Evolutionary conservation across 1,284 basidiomycete genomes (phyloP), one percentile per base, ranked within the genome.

Genomic region (Cutaneotrichosporon arboriforme): DNA sequence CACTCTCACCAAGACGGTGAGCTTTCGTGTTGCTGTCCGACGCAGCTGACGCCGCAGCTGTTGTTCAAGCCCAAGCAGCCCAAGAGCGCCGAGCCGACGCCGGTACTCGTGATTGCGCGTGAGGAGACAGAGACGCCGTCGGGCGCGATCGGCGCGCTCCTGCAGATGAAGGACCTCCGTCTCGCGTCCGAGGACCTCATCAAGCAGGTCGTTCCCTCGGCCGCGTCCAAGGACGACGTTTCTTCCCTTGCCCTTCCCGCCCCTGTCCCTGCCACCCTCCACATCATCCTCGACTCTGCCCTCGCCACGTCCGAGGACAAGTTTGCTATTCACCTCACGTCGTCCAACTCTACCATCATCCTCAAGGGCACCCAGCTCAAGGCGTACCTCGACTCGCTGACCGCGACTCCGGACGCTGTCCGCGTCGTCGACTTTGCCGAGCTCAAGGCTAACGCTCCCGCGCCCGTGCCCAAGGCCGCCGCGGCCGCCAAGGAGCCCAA

Each of bases 141-240:
- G 1, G 80, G 77, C 4, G 81, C 84, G 9, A 81, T 96, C 58
- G 88, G 83, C 40, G 88, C 88, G 76, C 85, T 85, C 69, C 80
- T 97, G 58, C 84, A 84, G 67, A 76, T 96, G 74, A 94, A 96
- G 77, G 91, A 96, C 59, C 79, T 96, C 65, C 81, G 91, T 40
- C 76, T 94, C 50, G 92, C 90, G n/a, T 83, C 84, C 34, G 87
- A 89, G 67, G 91, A 96, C 68, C 80, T 96, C 35, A 80, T 96
- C 67, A 81, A 82, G 51, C 87, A 93, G 66, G 89, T 93, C 77
- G 88, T 96, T 70, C 73, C 72, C 34, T 69, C 68, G 23, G 67
- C 69, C n/a, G 75, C 77, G 3, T 80, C 88, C 53, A 96, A 94
- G 77, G 85, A 93, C 75, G 88, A 90, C 56, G 90, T 93, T 18